phyloP scores from a whole-genome alignment of 768 basidiomycete species.

The Boletus rex-veris region DNA sequence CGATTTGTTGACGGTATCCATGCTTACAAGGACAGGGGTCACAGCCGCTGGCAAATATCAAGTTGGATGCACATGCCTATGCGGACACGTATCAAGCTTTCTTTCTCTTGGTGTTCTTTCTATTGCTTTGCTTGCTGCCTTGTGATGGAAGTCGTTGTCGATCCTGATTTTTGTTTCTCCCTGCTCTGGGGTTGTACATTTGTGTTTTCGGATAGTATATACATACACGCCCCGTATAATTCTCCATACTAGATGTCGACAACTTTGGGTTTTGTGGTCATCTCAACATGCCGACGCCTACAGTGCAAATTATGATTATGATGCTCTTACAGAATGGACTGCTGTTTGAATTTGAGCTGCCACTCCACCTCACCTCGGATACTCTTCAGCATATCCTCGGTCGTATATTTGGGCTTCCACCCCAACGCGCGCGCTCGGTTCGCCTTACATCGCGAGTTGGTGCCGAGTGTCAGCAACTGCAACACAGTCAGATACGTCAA shows the following conservation, averaged over 20 bases:
- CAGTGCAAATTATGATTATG: too few relatives aligned
- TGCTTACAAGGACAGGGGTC: too few relatives aligned
- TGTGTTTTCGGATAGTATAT: conserved; percentile 7
- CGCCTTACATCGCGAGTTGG: conserved; percentile 17
- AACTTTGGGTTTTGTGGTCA: too few relatives aligned
- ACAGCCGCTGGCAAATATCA: too few relatives aligned
- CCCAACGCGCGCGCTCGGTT: conserved; percentile 14
- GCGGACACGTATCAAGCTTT: not conserved
- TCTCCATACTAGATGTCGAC: not conserved
- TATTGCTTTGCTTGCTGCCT: not conserved
- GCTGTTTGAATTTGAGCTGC: not conserved
- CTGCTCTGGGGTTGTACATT: conserved; percentile 4
- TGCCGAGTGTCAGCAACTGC: conserved; percentile 10
- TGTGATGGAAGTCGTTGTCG: not conserved
- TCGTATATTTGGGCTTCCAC: conserved; percentile 29
- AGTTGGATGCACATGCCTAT: not conserved
- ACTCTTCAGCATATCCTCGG: conserved; percentile 16
- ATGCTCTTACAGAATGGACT: too few relatives aligned
- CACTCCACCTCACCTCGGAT: conserved; percentile 10
- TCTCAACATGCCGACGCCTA: too few relatives aligned
- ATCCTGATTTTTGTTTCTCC: not conserved
- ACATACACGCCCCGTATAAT: conserved; percentile 4
- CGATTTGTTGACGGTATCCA: conserved; percentile 32
- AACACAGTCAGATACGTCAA: not conserved
- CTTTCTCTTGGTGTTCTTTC: not conserved